These are phyloP conservation scores for Cyberlindnera suaveolens DNA, from an alignment of 805 yeast species.

Conservation along the genomic window DNA sequence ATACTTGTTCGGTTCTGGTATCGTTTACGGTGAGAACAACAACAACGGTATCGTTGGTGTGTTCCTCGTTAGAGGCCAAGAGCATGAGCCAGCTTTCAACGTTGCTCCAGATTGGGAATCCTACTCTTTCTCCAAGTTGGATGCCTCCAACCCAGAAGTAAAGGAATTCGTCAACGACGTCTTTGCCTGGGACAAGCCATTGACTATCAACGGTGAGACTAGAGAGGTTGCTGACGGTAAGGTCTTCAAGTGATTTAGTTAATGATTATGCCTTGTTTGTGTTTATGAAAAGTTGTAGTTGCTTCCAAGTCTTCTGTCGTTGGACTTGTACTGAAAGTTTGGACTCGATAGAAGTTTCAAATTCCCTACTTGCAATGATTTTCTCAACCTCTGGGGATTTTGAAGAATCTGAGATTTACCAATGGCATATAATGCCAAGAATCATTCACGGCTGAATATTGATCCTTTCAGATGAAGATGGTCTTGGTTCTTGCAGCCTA, in stretches of 20 bases:
- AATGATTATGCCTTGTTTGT: constrained; percentile 1
- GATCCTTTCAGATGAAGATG: no score
- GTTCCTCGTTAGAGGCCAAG: constrained; percentile 94
- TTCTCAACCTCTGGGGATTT: no score
- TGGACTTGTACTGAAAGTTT: no score
- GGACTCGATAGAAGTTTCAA: no score
- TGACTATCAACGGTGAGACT: constrained; percentile 67
- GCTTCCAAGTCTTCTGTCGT: no score
- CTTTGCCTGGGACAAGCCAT: constrained; percentile 99
- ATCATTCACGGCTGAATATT: no score
- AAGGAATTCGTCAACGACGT: constrained; percentile 78
- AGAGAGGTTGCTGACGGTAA: constrained; percentile 95
- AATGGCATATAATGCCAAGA: no score
- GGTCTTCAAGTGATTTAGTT: constrained; percentile 70
- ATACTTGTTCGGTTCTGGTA: constrained; percentile 88
- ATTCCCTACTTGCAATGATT: no score
- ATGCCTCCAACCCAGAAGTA: constrained; percentile 69
- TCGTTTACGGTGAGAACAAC: constrained; percentile 98
- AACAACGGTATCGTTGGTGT: constrained; percentile 96
- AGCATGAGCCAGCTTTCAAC: constrained; percentile 82
- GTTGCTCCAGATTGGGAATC: constrained; percentile 99
- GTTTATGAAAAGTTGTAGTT: background rate
- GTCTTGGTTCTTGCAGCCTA: no score
- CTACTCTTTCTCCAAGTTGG: constrained; percentile 76
- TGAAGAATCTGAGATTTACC: no score